Evolutionary conservation across 805 yeast genomes (phyloP), one percentile per base, ranked within the genome.

Genomic region (Komagataella populi): DNA sequence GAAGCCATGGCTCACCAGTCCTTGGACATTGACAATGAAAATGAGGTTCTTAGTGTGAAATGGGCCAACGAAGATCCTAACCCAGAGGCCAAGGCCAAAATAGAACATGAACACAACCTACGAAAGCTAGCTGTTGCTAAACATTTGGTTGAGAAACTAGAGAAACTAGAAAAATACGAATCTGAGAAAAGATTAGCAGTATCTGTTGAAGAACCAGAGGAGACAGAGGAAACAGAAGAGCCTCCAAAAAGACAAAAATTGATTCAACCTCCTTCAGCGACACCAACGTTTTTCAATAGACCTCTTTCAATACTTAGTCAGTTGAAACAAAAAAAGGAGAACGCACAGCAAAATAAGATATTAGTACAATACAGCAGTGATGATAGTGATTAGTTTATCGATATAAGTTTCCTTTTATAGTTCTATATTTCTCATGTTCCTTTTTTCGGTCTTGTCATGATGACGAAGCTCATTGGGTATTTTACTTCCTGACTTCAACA

Each of bases 51-150:
- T 47, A 76, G 73, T 54, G 77, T 90, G 1, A 74, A 87, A 55
- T 90, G 98, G 98, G 96, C 97, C 0, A 80, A 78, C 54, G 91
- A 85, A 46, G 96, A 88, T 63, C 95, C 96, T 1, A 84, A 83
- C 59, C 93, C 93, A 0, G 66, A 65, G 3, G 82, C 87, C 3
- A 30, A 30, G 39, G 39, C 39, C 59, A 60, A 23, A 60, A 30
- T 30, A 10, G 39, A 30, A 8, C 39, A 30, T 30, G 39, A 30
- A 30, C 39, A 30, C 10, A 30, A 30, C 39, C 39, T 8, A 5
- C 39, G 14, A 8, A 30, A 30, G 39, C 39, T 30, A 30, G 5
- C 14, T 10, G 14, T 30, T 30, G 39, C 39, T 14, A 30, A 30
- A 14, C n/a, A 30, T n/a, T 30, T 30, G 39, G 39, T 30, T 14